These are phyloP conservation scores for Verbena officinalis DNA, from an alignment of 257 asterid genomes.

Conservation along the genomic window DNA sequence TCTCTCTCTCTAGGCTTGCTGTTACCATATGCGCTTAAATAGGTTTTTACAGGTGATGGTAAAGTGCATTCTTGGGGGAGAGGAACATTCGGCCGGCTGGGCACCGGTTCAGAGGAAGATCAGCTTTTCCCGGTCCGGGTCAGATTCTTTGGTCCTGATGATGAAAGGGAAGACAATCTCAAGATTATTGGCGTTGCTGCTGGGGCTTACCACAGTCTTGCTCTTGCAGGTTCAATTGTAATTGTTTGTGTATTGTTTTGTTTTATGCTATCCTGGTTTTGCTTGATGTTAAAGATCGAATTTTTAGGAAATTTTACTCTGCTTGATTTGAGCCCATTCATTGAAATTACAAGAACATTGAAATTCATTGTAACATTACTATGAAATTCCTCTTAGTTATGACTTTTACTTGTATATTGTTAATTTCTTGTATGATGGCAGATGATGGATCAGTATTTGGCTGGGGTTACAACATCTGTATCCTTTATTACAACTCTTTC, in stretches of 20 bases:
- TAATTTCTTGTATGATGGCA: slow-evolving; percentile 42
- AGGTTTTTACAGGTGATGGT: slow-evolving; percentile 62
- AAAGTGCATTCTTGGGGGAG: slow-evolving; percentile 92
- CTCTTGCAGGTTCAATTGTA: slow-evolving; percentile 66
- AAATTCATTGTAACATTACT: too few relatives aligned
- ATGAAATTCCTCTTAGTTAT: too few relatives aligned
- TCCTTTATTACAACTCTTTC: slow-evolving; percentile 48
- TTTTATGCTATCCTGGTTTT: neutral
- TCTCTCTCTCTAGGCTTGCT: neutral
- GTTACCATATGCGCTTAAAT: neutral
- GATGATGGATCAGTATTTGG: slow-evolving; percentile 97
- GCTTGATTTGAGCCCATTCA: neutral
- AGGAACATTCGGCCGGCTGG: slow-evolving; percentile 90
- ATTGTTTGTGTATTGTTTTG: too few relatives aligned
- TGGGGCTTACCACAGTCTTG: slow-evolving; percentile 95
- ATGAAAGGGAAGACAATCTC: slow-evolving; percentile 47
- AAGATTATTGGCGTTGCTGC: slow-evolving; percentile 75
- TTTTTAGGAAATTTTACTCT: slow-evolving; percentile 1
- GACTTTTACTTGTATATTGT: neutral
- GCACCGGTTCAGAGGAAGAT: slow-evolving; percentile 75
- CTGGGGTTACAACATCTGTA: slow-evolving; percentile 91
- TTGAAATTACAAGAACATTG: too few relatives aligned
- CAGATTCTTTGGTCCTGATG: slow-evolving; percentile 53
- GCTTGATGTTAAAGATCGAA: neutral
- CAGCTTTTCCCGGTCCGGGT: slow-evolving; percentile 52